phyloP scores from a whole-genome alignment of 352 stramenopile genomes.

The Phytopythium chamaehyphon region DNA sequence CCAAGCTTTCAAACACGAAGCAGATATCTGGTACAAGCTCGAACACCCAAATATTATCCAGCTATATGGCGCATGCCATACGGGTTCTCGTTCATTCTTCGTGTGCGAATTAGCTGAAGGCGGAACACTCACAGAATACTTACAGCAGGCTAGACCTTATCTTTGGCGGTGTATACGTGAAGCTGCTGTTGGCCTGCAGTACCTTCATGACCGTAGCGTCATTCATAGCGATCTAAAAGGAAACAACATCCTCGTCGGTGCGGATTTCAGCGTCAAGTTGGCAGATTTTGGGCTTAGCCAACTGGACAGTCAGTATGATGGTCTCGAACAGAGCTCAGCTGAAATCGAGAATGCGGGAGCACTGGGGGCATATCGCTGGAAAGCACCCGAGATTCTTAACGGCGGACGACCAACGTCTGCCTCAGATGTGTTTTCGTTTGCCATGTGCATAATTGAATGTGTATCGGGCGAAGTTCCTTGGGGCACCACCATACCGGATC shows the following conservation, averaged over 20 bases:
- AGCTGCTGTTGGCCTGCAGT: slow-evolving; percentile 17
- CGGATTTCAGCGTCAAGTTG: slow-evolving; percentile 20
- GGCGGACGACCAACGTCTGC: neutral
- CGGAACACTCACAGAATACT: slow-evolving; percentile 15
- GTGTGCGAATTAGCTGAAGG: slow-evolving; percentile 22
- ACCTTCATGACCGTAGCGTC: slow-evolving; percentile 25
- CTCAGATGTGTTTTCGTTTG: slow-evolving; percentile 3
- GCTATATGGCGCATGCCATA: slow-evolving; percentile 27
- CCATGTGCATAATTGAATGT: slow-evolving; percentile 1
- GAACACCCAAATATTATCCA: slow-evolving; percentile 27
- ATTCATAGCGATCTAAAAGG: slow-evolving; percentile 30
- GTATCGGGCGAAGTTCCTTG: neutral
- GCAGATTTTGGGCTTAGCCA: slow-evolving; percentile 27
- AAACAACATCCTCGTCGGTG: slow-evolving; percentile 25
- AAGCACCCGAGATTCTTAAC: slow-evolving; percentile 18
- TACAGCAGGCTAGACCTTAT: slow-evolving; percentile 1
- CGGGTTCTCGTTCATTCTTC: slow-evolving; percentile 27
- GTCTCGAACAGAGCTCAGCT: neutral
- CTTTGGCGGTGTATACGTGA: slow-evolving; percentile 17
- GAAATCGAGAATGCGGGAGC: slow-evolving; percentile 9
- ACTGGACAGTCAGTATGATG: neutral
- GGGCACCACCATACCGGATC: neutral
- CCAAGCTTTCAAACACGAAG: slow-evolving; percentile 17
- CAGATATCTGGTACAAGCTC: slow-evolving; percentile 24
- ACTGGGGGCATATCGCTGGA: slow-evolving; percentile 14